Evolutionary conservation across 2,329 filamentous ascomycete genomes (phyloP).

Genomic region (Hymenoscyphus occultus): DNA sequence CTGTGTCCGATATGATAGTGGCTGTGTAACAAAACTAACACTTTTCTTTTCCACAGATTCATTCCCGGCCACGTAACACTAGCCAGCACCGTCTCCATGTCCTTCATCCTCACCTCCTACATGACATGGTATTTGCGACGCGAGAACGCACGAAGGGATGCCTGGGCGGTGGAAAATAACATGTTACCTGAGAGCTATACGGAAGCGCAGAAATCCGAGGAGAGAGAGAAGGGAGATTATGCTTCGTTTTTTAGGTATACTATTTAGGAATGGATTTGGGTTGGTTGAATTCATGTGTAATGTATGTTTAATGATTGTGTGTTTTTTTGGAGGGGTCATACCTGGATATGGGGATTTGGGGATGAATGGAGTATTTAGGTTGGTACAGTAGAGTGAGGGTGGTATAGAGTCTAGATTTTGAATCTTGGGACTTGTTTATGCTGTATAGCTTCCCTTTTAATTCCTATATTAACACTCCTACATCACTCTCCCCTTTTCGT

Average conservation of each 20-base stretch:
- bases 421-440: no score
- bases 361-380: no score
- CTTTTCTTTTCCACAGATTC: constrained; percentile 35
- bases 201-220: constrained; percentile 50
- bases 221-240: constrained; percentile 55
- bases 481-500: no score
- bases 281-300: neutral
- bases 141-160: constrained; percentile 55
- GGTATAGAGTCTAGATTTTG: no score
- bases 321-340: neutral
- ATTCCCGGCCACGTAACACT: constrained; percentile 46
- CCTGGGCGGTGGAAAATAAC: constrained; percentile 36
- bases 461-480: no score
- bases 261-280: constrained; percentile 34
- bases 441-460: no score
- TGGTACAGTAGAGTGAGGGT: no score
- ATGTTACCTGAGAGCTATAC: constrained; percentile 51
- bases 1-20: no score
- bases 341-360: no score
- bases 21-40: neutral
- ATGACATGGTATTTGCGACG: constrained; percentile 56
- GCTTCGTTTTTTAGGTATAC: constrained; percentile 56
- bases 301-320: neutral
- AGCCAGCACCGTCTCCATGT: constrained; percentile 45
- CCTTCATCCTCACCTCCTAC: constrained; percentile 47